Base-by-base conservation (phyloP, 2,329 filamentous ascomycete genomes). In the Beauveria asiatica region DNA sequence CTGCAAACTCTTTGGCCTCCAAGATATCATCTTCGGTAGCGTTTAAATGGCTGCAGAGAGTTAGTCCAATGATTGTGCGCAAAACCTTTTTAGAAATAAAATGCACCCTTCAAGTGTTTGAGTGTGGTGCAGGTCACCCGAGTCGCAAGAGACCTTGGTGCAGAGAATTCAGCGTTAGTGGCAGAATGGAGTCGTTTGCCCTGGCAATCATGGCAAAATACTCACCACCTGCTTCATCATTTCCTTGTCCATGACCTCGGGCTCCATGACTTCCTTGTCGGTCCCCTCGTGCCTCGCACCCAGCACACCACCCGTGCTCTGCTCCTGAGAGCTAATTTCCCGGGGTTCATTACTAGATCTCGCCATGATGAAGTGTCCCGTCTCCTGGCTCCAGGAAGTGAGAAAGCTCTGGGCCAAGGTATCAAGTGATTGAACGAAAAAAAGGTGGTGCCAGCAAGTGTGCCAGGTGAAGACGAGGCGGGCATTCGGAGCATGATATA, bases 1-100 rank as follows among this genome's bases (percentile, higher is more conserved):
- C 63, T n/a, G 68, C 70, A 49, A 65, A 49, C 48, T 68, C 68
- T 59, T 66, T 69, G 55, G 69, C 70, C 62, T 72, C 65, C n/a
- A 66, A 61, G 13, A 71, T 65, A 58, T 71, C 69, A 42, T 67
- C 61, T 59, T 70, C 69, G 10, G 70, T 69, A 13, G 68, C 68
- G 57, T 70, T 70, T 37, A 72, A 46, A 30, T 59, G 61, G 21
- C 61, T 62, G 16, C 9, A 13, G 7, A 33, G 17, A n/a, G 23
- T 58, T 23, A 51, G 11, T 45, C 4, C 9, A 39, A 5, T 39
- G 19, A 11, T 25, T 21, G 25, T 7, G 21, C 30, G 23, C 16
- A 21, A 30, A n/a, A n/a, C n/a, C 23, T 5, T 11, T 33, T 33
- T 33, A 21, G 33, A 7, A 50, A n/a, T 13, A 1, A 41, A 51